These are phyloP conservation scores for Nicotiana undulata DNA, from an alignment of 257 asterid species.

Conservation along the genomic window DNA sequence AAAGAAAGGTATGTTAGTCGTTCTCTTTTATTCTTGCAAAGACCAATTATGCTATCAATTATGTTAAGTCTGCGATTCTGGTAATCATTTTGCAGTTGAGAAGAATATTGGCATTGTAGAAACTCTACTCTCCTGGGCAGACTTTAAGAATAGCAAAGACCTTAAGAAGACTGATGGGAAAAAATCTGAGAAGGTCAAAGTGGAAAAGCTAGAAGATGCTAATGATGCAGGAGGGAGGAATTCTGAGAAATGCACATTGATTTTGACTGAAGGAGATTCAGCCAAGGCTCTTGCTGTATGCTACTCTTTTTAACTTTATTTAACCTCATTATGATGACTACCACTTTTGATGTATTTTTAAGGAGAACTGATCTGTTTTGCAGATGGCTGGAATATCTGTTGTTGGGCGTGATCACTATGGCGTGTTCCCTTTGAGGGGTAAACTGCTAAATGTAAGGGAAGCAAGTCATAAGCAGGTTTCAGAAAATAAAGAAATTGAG, in stretches of 20 bases:
- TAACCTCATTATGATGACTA: not conserved
- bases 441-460: conserved; percentile 95
- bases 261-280: conserved; percentile 98
- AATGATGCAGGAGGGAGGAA: conserved; percentile 85
- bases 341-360: not conserved
- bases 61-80: not conserved
- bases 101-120: conserved; percentile 77
- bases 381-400: conserved; percentile 93
- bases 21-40: not conserved
- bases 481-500: conserved; percentile 77
- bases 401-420: conserved; percentile 80
- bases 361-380: conserved; percentile 4
- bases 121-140: conserved; percentile 87
- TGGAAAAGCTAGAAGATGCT: conserved; percentile 79
- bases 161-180: conserved; percentile 94
- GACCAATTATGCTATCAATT: not conserved
- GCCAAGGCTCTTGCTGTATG: conserved; percentile 98
- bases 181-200: conserved; percentile 50
- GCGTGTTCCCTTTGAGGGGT: conserved; percentile 93
- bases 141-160: conserved; percentile 79
- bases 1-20: conserved; percentile 50
- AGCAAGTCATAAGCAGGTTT: conserved; percentile 74
- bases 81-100: conserved; percentile 49
- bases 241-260: conserved; percentile 81
- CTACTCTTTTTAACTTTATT: not conserved